A percentile compares a stretch with the other conserved stretches of the same genome.
phyloP scores from a whole-genome alignment of 257 asterid species.

The Gentiana macrophylla region DNA sequence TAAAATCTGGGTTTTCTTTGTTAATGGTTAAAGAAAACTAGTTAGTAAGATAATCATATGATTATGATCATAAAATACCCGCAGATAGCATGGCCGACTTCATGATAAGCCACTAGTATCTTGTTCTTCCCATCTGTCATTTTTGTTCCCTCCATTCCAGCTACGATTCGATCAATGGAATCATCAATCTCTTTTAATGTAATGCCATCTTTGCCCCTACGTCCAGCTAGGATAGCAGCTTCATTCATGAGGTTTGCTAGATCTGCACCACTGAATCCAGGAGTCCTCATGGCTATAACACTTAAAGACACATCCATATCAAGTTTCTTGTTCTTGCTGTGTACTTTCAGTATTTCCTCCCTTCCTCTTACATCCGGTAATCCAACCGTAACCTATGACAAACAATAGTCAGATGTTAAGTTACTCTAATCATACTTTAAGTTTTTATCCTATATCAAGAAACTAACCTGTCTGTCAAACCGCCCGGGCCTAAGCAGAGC shows the following conservation, averaged over 20 bases:
- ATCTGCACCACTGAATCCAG: constrained; percentile 72
- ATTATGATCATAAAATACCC: constrained; percentile 30
- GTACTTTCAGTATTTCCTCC: constrained; percentile 47
- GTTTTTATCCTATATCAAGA: not conserved
- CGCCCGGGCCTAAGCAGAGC: constrained; percentile 70
- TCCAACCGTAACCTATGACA: constrained; percentile 43
- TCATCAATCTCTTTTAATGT: constrained; percentile 44
- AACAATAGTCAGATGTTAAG: not conserved
- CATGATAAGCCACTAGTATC: constrained; percentile 56
- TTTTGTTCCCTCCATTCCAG: constrained; percentile 72
- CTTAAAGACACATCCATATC: constrained; percentile 32
- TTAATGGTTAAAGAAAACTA: too few species aligned
- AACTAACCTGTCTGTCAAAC: constrained; percentile 50
- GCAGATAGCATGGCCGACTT: constrained; percentile 56
- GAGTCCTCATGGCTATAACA: constrained; percentile 60
- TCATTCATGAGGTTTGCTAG: constrained; percentile 66
- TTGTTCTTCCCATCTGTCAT: constrained; percentile 72
- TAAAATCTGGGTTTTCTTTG: not conserved
- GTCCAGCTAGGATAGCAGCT: constrained; percentile 69
- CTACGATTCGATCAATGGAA: constrained; percentile 55
- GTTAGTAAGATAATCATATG: too few species aligned
- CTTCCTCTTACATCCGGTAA: constrained; percentile 58
- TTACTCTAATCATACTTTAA: not conserved
- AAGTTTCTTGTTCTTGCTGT: constrained; percentile 40
- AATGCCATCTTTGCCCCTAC: constrained; percentile 46